Conservation (phyloP, 495 filamentous ascomycete species). For the Xylaria longipes region DNA sequence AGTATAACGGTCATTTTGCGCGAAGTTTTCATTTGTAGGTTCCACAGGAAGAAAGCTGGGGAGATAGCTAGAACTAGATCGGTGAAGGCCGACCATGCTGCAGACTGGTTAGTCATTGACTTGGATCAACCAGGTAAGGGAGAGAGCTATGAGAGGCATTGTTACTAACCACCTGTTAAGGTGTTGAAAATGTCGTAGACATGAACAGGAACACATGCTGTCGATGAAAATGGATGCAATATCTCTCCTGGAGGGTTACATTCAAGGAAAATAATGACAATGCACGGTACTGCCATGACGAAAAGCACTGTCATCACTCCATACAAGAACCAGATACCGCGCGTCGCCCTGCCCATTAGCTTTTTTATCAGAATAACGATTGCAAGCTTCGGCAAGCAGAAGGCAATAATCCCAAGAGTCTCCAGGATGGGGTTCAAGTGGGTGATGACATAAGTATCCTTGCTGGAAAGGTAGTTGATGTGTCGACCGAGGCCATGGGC, state of each 20-base stretch:
- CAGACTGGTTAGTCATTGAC: neutral
- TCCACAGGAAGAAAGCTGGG: neutral
- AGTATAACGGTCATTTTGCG: slow-evolving; percentile 3
- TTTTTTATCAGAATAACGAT: neutral
- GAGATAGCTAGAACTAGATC: neutral
- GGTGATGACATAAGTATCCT: neutral
- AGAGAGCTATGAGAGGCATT: neutral
- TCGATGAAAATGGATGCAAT: neutral
- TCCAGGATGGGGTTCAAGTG: neutral
- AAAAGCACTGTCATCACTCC: neutral
- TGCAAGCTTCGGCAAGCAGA: slow-evolving; percentile 2
- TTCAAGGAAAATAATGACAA: neutral
- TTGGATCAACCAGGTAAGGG: neutral
- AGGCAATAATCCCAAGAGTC: neutral
- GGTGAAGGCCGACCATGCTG: neutral
- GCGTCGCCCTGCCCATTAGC: neutral
- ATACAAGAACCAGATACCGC: slow-evolving; percentile 6
- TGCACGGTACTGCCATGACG: neutral
- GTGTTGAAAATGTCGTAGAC: neutral
- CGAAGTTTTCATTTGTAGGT: neutral
- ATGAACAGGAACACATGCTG: neutral
- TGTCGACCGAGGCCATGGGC: neutral
- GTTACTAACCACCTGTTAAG: neutral
- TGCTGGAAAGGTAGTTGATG: neutral
- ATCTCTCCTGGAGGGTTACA: neutral